Conservation (phyloP, 768 basidiomycete genomes). For the Mrakia frigida region DNA sequence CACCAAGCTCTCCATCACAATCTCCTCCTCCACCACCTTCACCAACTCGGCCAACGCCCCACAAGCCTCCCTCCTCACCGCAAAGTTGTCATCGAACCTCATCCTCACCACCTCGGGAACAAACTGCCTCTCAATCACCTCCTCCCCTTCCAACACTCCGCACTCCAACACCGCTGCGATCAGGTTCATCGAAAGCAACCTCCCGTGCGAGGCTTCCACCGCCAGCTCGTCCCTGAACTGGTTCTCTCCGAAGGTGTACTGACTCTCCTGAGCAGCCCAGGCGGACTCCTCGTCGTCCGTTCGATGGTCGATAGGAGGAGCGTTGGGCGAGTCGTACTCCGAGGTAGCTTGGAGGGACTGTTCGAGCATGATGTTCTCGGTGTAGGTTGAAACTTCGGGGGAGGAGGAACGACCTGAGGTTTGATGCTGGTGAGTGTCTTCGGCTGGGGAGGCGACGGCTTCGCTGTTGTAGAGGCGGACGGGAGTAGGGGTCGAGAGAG, state of each 20-base stretch:
- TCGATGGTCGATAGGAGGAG: constrained; percentile 28
- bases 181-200: constrained; percentile 85
- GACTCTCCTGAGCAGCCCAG: constrained; percentile 14
- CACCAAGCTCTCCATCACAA: constrained; percentile 50
- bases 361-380: constrained; percentile 1
- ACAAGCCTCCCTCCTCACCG: constrained; percentile 78
- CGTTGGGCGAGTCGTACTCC: constrained; percentile 30
- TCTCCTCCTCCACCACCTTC: constrained; percentile 73
- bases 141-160: constrained; percentile 30
- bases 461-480: background rate
- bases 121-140: constrained; percentile 32
- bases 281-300: constrained; percentile 24
- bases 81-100: constrained; percentile 48
- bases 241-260: constrained; percentile 6
- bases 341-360: background rate
- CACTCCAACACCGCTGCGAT: constrained; percentile 76
- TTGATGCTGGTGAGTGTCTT: background rate
- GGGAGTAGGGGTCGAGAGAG: background rate
- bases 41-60: constrained; percentile 83
- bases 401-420: background rate
- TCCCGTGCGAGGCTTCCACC: constrained; percentile 48
- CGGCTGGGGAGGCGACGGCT: background rate
- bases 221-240: constrained; percentile 23
- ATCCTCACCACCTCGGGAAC: constrained; percentile 38
- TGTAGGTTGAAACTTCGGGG: background rate